Base-by-base conservation (phyloP, 805 yeast species). In the Candida quercuum region DNA sequence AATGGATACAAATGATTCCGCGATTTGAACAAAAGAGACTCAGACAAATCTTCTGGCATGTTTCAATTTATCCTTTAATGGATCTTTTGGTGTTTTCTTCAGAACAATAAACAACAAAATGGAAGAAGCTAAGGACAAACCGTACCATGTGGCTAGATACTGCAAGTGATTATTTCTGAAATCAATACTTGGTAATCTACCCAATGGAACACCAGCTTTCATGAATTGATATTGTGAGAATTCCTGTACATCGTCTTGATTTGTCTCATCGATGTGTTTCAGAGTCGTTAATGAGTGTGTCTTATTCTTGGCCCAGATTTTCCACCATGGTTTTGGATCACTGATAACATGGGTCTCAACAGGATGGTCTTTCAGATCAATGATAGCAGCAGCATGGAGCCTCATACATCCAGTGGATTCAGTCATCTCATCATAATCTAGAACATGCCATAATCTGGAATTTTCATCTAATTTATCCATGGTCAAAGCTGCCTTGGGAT, bases 91-190 rank as follows among this genome's bases (percentile, higher is more conserved):
- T 36, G 48, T 56, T 52, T 74, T 76, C 43, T 61, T 67, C 40
- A 80, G 47, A 15, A 80, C 73, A 22, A 73, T 54, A 20, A 70
- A 47, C 24, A 89, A 67, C 59, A 86, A 74, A 19, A 80, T 73
- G 8, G 32, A 19, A 5, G 32, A 29, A 13, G 32, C 32, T 7
- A 29, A 7, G 20, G 24, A 16, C 8, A 29, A 19, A 12, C 32
- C 32, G n/a, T 29, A 41, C 99, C 99, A 93, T 0, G 99, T 93
- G 16, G 87, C 77, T 53, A 93, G 64, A 58, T 93, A 93, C 59
- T 91, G 96, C 59, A 89, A 63, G 56, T 93, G 99, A 55, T 88
- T 87, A 59, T 93, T 93, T 43, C 83, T 78, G 55, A 86, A 72
- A 47, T 81, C 89, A 24, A 91, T 76, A 49, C 76, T 77, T n/a